Conservation (phyloP, 1,284 basidiomycete species). For the Paramarasmius palmivorus region DNA sequence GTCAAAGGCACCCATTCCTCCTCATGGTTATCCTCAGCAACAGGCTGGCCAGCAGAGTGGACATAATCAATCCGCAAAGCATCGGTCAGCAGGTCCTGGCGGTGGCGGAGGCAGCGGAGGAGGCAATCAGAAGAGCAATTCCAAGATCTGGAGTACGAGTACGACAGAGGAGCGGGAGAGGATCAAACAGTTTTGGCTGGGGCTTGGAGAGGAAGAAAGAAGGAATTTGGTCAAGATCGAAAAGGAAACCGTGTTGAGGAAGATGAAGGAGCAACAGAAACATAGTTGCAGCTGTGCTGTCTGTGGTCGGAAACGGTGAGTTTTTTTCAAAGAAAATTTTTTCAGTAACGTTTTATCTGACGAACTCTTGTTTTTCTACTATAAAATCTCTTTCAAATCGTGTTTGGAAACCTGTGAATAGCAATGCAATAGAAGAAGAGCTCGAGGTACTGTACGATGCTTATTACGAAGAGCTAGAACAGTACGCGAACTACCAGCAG, state of each 20-base stretch:
- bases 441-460: constrained; percentile 99
- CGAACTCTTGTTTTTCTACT: neutral
- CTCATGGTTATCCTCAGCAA: constrained; percentile 44
- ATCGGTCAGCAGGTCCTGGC: neutral
- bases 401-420: constrained; percentile 29
- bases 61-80: constrained; percentile 2
- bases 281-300: constrained; percentile 96
- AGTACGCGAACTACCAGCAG: constrained; percentile 97
- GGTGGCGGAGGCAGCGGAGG: neutral
- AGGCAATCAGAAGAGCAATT: constrained; percentile 42
- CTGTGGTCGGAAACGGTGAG: constrained; percentile 93
- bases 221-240: constrained; percentile 92
- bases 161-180: constrained; percentile 91
- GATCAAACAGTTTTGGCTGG: constrained; percentile 98
- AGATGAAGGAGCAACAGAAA: constrained; percentile 99
- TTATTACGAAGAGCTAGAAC: constrained; percentile 99
- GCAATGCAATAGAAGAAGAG: constrained; percentile 97
- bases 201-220: constrained; percentile 85
- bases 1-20: constrained; percentile 57
- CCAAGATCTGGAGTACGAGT: constrained; percentile 89
- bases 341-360: neutral
- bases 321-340: constrained; percentile 26
- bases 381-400: constrained; percentile 4
- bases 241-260: constrained; percentile 94
- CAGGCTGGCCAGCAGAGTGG: neutral